phyloP scores from a whole-genome alignment of 2,329 filamentous ascomycete species.

The Calonectria ilicicola region DNA sequence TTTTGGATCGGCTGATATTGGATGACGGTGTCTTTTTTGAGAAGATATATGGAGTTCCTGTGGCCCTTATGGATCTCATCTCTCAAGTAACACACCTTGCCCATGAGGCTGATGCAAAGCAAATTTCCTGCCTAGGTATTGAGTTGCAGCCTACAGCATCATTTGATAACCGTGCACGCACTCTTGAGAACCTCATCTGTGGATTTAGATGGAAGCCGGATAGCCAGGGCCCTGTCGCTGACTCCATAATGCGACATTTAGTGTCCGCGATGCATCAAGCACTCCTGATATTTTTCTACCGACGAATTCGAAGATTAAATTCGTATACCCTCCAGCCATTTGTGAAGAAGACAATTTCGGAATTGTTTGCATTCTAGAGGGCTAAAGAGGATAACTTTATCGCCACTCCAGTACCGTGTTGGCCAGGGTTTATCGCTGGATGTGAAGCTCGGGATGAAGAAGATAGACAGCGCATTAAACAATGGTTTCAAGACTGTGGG shows the following conservation, averaged over 20 bases:
- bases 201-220: not conserved
- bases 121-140: not conserved
- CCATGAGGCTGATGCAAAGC: not conserved
- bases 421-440: not conserved
- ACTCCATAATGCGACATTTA: not conserved
- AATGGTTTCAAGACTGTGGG: not conserved
- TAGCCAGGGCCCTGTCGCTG: not conserved
- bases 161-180: not conserved
- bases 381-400: not conserved
- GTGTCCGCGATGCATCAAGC: not conserved
- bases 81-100: not conserved
- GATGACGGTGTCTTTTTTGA: not conserved
- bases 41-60: not conserved
- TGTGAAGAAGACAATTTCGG: not conserved
- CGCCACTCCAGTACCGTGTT: not conserved
- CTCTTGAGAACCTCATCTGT: not conserved
- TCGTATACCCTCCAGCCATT: not conserved
- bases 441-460: not conserved
- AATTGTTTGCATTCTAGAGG: not conserved
- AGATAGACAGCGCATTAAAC: not conserved
- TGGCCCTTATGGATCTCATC: not conserved
- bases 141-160: not conserved
- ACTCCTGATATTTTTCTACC: not conserved
- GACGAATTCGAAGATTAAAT: not conserved
- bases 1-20: not conserved